Evolutionary conservation across 2,329 filamentous ascomycete genomes (phyloP).

Genomic region (Chaetomiaceae sp.): DNA sequence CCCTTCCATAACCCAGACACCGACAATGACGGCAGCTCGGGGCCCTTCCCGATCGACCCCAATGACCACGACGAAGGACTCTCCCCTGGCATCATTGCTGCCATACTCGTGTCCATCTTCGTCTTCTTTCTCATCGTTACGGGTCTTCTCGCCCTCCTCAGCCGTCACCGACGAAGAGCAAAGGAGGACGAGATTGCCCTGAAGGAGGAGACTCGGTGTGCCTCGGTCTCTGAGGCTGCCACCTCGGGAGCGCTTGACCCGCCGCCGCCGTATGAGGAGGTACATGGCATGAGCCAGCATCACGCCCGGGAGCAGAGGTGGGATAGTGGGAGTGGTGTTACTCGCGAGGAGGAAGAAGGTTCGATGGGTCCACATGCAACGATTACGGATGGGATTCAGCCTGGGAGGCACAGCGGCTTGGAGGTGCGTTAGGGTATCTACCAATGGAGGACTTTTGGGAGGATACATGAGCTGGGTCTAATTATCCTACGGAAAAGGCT

Average conservation of each 20-base stretch:
- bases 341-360: conserved; percentile 7
- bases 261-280: conserved; percentile 16
- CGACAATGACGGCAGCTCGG: not conserved
- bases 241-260: conserved; percentile 4
- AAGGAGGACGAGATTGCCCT: not conserved
- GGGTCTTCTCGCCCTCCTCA: not conserved
- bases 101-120: conserved; percentile 7
- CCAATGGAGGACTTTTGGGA: too few relatives aligned
- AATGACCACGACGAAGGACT: not conserved
- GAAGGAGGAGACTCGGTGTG: conserved; percentile 5
- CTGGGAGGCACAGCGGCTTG: conserved; percentile 1
- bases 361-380: conserved; percentile 10
- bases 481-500: too few relatives aligned
- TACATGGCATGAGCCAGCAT: not conserved
- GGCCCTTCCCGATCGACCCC: not conserved
- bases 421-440: not conserved
- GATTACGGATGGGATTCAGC: conserved; percentile 14
- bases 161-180: not conserved
- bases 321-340: not conserved
- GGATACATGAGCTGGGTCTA: too few relatives aligned
- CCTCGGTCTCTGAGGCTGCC: not conserved
- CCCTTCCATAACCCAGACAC: not conserved
- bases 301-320: not conserved
- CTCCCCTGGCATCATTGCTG: conserved; percentile 1
- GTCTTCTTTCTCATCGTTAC: conserved; percentile 4